Base-by-base conservation (phyloP, 805 yeast genomes). In the Candida quercuum region DNA sequence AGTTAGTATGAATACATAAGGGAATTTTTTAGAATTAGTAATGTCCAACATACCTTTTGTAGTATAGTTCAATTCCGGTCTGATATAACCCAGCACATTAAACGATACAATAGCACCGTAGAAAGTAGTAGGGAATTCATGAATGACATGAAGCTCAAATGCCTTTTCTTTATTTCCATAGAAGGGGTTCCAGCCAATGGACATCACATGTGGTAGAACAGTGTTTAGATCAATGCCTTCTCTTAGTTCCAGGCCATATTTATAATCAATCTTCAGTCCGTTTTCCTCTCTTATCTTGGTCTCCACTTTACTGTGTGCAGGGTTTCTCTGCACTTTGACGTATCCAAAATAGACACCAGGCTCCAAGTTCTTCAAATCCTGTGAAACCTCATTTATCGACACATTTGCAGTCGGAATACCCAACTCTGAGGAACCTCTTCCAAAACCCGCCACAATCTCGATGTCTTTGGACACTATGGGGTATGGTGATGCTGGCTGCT, bases 401-500 rank as follows among this genome's bases (percentile, higher is more conserved):
- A 91, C 74, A 53, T 91, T 91, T 6, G 97, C 98, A 0, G 99
- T 93, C 3, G 99, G 99, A 31, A 88, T 83, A 0, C 98, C 98
- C 29, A 93, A 69, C 48, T 87, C 96, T 0, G 93, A 60, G 0
- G 97, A 86, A 0, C 99, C 99, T 38, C 99, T 72, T 6, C 99
- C 99, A 61, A 86, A 93, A 0, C 99, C 99, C 22, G 89, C 70
- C 15, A 80, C 69, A 20, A 85, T 71, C 21, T 65, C 64, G 12
- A 80, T 63, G 33, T 60, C 57, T 13, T 56, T 60, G 5, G 69
- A 61, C 4, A 69, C 58, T 0, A 71, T 66, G 0, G 89, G 89
- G 25, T 51, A 67, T 7, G 77, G 75, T 0, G 64, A 43, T 8
- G 38, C 34, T 3, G 77, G 78, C 0, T 60, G 50, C 3, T 63